These are phyloP conservation scores for Dendrobium chrysotoxum DNA, from an alignment of 106 monocot species.

Conservation along the genomic window DNA sequence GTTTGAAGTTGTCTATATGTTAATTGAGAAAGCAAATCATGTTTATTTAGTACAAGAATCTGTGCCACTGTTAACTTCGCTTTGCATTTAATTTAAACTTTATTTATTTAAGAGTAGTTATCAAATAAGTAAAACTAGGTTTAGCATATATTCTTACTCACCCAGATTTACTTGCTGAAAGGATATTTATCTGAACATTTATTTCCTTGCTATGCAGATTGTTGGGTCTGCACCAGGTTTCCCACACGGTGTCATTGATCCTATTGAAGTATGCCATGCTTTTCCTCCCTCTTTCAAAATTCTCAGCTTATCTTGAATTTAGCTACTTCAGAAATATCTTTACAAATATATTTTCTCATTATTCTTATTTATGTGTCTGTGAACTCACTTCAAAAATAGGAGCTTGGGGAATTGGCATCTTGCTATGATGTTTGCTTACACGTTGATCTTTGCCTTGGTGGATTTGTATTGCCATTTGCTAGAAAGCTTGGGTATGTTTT, in stretches of 20 bases:
- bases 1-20: not conserved
- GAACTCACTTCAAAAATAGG: constrained; percentile 33
- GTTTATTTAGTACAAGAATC: not conserved
- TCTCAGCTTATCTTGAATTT: not conserved
- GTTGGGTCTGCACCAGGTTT: constrained; percentile 92
- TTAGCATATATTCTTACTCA: not conserved
- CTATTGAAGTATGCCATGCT: constrained; percentile 69
- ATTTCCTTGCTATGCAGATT: constrained; percentile 41
- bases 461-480: constrained; percentile 99
- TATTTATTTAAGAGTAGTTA: not conserved
- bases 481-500: constrained; percentile 84
- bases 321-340: not conserved
- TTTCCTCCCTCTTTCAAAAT: not conserved
- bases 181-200: not conserved
- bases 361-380: not conserved
- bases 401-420: constrained; percentile 79
- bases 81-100: constrained; percentile 1
- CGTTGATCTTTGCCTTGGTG: constrained; percentile 97
- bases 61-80: not conserved
- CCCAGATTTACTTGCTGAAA: not conserved
- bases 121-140: not conserved
- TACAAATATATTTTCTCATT: not conserved
- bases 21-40: not conserved
- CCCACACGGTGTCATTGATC: constrained; percentile 89
- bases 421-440: constrained; percentile 72